These are phyloP conservation scores for Dendrobium catenatum DNA, from an alignment of 106 monocot species.

Conservation along the genomic window DNA sequence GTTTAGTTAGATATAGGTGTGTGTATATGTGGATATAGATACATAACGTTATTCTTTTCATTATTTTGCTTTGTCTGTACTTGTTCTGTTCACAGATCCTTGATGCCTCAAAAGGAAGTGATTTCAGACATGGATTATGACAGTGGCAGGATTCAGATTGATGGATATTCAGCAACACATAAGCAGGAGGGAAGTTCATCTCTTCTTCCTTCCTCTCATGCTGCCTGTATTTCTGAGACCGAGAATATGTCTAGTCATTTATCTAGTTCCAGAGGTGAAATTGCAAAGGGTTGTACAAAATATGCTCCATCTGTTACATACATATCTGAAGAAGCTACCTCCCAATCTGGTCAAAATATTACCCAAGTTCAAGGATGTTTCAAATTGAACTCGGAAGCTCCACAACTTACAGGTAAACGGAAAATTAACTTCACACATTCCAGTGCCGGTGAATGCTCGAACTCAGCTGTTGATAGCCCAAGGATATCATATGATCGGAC, in stretches of 20 bases:
- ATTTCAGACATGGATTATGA: constrained; percentile 8
- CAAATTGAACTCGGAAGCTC: constrained; percentile 13
- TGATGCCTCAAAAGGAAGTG: constrained; percentile 6
- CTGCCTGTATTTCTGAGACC: neutral
- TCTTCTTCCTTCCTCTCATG: neutral
- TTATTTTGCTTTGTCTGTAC: neutral
- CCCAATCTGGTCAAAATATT: neutral
- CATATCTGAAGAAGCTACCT: constrained; percentile 3
- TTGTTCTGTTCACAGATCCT: constrained; percentile 10
- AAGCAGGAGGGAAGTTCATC: constrained; percentile 8
- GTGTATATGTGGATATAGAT: neutral
- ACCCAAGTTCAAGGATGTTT: neutral
- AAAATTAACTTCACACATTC: constrained; percentile 22
- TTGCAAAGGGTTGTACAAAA: neutral
- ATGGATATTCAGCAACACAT: constrained; percentile 19
- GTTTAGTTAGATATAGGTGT: neutral
- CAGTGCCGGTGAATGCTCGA: constrained; percentile 37
- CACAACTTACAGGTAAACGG: constrained; percentile 34
- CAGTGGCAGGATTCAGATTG: neutral
- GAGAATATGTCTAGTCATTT: constrained; percentile 8
- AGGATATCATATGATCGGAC: constrained; percentile 11
- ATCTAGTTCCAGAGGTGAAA: neutral
- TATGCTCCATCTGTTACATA: neutral
- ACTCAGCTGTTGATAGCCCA: constrained; percentile 20
- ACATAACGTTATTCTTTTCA: neutral